Conservation (phyloP, 2,329 filamentous ascomycete species). For the Macrophomina tecta region DNA sequence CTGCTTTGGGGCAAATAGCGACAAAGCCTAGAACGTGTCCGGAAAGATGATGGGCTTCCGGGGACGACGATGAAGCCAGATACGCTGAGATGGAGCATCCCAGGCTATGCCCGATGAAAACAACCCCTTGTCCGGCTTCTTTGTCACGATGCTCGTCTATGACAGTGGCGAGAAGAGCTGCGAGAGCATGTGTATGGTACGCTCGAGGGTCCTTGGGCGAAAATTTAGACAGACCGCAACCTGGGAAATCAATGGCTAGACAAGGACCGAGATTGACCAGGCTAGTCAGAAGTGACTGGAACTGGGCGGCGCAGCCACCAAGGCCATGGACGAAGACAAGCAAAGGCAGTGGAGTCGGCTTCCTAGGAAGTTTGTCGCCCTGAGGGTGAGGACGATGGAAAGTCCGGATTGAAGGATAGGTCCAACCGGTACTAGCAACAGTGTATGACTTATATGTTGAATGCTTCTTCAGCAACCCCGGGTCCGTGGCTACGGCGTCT, state of each 20-base stretch:
- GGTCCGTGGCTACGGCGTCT: conserved; percentile 68
- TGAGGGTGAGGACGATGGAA: conserved; percentile 86
- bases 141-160: conserved; percentile 76
- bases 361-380: conserved; percentile 76
- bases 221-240: conserved; percentile 83
- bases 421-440: conserved; percentile 67
- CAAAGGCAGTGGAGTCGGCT: conserved; percentile 77
- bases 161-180: conserved; percentile 74
- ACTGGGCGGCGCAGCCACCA: conserved; percentile 90
- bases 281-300: conserved; percentile 79
- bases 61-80: conserved; percentile 67
- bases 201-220: conserved; percentile 73
- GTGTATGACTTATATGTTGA: conserved; percentile 74
- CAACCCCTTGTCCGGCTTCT: conserved; percentile 69
- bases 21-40: conserved; percentile 76
- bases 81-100: conserved; percentile 79
- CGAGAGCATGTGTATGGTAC: conserved; percentile 78
- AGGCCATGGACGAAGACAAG: conserved; percentile 92
- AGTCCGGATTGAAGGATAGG: conserved; percentile 77
- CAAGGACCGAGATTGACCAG: conserved; percentile 84
- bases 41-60: conserved; percentile 60
- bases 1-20: conserved; percentile 78
- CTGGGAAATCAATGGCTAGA: conserved; percentile 86
- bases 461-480: conserved; percentile 78
- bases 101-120: conserved; percentile 89